Evolutionary conservation across 2,329 filamentous ascomycete genomes (phyloP).

Genomic region (Colletotrichum sp.): DNA sequence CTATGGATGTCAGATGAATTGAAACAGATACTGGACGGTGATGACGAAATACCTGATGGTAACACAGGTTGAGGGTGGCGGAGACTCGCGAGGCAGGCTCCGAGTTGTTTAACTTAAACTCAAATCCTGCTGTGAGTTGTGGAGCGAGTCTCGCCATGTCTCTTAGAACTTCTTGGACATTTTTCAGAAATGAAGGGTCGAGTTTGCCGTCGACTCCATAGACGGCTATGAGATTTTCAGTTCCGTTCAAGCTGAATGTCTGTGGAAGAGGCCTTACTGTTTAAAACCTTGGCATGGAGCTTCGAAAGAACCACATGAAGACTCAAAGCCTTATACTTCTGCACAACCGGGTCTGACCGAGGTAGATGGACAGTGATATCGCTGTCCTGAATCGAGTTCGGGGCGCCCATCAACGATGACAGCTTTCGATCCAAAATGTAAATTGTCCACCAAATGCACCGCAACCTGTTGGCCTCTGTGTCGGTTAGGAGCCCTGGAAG

Average conservation of each 20-base stretch:
- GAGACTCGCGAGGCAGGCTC: background rate
- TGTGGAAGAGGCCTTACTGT: background rate
- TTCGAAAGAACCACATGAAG: background rate
- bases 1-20: background rate
- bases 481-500: background rate
- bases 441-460: constrained; percentile 1
- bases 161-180: background rate
- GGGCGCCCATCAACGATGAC: background rate
- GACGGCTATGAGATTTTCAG: background rate
- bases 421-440: constrained; percentile 15
- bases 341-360: background rate
- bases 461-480: background rate
- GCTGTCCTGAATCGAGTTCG: constrained; percentile 1
- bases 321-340: background rate
- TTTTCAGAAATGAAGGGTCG: background rate
- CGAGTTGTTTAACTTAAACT: constrained; percentile 3
- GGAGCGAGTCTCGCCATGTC: background rate
- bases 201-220: constrained; percentile 6
- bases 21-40: background rate
- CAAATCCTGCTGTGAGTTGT: background rate
- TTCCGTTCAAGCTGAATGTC: rapidly evolving
- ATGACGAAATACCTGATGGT: background rate
- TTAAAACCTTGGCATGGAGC: constrained; percentile 6
- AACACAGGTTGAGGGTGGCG: constrained; percentile 1
- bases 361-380: background rate